Conservation (phyloP, 2,329 filamentous ascomycete species). For the Huntiella abstrusa region DNA sequence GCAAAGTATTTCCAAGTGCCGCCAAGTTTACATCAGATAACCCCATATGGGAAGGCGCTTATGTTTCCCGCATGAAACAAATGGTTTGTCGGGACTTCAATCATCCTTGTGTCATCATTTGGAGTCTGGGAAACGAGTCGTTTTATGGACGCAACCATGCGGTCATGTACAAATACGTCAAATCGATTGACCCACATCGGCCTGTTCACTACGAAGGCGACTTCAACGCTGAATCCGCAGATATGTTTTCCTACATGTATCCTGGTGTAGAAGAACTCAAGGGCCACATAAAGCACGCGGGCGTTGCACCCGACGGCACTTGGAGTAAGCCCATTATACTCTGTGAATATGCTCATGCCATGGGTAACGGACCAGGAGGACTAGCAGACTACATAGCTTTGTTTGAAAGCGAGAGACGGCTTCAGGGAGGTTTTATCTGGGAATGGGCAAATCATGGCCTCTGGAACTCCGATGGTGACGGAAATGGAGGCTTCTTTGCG, state of each 20-base stretch:
- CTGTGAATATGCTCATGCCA: conserved; percentile 40
- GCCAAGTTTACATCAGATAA: conserved; percentile 40
- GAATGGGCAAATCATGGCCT: conserved; percentile 43
- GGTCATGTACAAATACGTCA: conserved; percentile 48
- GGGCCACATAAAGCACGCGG: conserved; percentile 20
- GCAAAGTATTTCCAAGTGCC: conserved; percentile 12
- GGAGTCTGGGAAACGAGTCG: conserved; percentile 54
- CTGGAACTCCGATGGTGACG: conserved; percentile 23
- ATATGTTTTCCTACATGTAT: conserved; percentile 51
- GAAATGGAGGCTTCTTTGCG: conserved; percentile 27
- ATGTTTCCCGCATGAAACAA: conserved; percentile 46
- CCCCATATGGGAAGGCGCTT: conserved; percentile 41
- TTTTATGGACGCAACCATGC: conserved; percentile 51
- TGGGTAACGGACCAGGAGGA: conserved; percentile 42
- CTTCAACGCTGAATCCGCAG: conserved; percentile 33
- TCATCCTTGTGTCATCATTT: conserved; percentile 47
- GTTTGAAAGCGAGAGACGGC: conserved; percentile 32
- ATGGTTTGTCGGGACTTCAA: conserved; percentile 42
- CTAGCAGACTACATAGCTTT: conserved; percentile 48
- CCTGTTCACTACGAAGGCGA: conserved; percentile 50
- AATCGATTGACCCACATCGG: conserved; percentile 33
- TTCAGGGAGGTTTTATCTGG: conserved; percentile 48
- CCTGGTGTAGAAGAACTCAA: conserved; percentile 28
- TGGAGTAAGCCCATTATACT: conserved; percentile 38
- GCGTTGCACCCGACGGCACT: conserved; percentile 14